Conservation (phyloP, 345 rosid genomes). For the Cardamine resedifolia region DNA sequence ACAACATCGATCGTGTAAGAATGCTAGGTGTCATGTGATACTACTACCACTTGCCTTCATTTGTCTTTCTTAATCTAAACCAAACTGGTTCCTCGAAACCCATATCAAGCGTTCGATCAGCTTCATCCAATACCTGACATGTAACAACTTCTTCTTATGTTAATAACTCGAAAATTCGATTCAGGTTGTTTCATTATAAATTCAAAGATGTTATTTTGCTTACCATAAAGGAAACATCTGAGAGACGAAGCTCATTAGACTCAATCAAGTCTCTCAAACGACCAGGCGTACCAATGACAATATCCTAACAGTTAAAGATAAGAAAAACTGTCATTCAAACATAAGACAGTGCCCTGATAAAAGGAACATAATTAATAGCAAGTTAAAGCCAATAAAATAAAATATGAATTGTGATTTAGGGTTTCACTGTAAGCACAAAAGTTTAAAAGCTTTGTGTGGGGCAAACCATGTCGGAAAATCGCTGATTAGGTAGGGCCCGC, state of each 20-base stretch:
- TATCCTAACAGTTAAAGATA: conserved; percentile 50
- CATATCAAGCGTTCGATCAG: conserved; percentile 99
- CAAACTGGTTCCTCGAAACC: conserved; percentile 94
- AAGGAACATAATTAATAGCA: no score
- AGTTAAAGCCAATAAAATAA: no score
- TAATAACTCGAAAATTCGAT: neutral
- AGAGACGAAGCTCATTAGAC: conserved; percentile 64
- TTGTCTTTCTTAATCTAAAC: conserved; percentile 73
- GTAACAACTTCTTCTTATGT: neutral
- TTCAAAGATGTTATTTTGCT: conserved; percentile 24
- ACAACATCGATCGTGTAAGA: neutral
- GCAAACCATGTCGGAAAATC: neutral
- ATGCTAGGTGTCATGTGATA: neutral
- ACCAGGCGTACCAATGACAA: conserved; percentile 96
- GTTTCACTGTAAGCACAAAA: neutral
- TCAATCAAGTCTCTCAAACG: conserved; percentile 91
- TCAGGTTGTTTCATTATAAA: neutral
- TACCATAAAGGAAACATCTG: conserved; percentile 88
- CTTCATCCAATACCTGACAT: conserved; percentile 91
- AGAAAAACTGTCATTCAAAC: neutral
- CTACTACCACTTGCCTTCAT: conserved; percentile 58
- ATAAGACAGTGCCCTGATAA: neutral
- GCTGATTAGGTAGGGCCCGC: neutral
- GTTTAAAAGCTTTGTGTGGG: neutral
- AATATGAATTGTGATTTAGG: neutral